Percentiles rank a stretch among this genome's conserved stretches.
These are phyloP conservation scores for Apiotrichum veenhuisii DNA, from an alignment of 1,284 basidiomycete species.

Conservation along the genomic window DNA sequence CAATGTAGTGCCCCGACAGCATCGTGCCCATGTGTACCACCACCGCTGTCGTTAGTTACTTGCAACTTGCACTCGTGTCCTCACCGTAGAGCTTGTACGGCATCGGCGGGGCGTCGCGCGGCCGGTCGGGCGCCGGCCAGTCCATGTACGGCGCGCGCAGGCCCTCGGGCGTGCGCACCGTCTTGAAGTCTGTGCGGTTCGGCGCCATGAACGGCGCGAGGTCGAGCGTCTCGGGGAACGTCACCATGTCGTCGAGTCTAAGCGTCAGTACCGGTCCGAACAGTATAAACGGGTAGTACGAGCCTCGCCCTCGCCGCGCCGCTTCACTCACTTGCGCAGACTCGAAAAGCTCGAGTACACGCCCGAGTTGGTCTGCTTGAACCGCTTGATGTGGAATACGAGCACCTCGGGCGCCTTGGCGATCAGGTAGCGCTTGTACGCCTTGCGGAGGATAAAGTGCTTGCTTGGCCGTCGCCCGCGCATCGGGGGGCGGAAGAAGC, in stretches of 20 bases:
- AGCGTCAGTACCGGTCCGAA: slow-evolving; percentile 31
- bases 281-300: slow-evolving; percentile 34
- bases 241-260: slow-evolving; percentile 78
- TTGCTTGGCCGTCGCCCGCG: slow-evolving; percentile 24
- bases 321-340: slow-evolving; percentile 48
- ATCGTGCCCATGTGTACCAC: slow-evolving; percentile 84
- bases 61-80: slow-evolving; percentile 5
- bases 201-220: slow-evolving; percentile 82
- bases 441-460: slow-evolving; percentile 65
- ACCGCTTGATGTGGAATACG: slow-evolving; percentile 88
- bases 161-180: slow-evolving; percentile 31
- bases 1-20: slow-evolving; percentile 82
- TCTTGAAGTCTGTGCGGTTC: slow-evolving; percentile 50
- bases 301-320: no score
- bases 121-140: slow-evolving; percentile 43
- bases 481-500: slow-evolving; percentile 9
- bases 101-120: slow-evolving; percentile 35
- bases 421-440: slow-evolving; percentile 91
- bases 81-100: slow-evolving; percentile 46
- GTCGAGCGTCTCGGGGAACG: slow-evolving; percentile 82
- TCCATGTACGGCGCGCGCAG: slow-evolving; percentile 44
- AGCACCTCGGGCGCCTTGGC: slow-evolving; percentile 79
- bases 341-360: slow-evolving; percentile 42
- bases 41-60: slow-evolving; percentile 57
- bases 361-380: slow-evolving; percentile 62